These are phyloP conservation scores for Candida sphagnicola DNA, from an alignment of 805 yeast genomes.

Conservation along the genomic window DNA sequence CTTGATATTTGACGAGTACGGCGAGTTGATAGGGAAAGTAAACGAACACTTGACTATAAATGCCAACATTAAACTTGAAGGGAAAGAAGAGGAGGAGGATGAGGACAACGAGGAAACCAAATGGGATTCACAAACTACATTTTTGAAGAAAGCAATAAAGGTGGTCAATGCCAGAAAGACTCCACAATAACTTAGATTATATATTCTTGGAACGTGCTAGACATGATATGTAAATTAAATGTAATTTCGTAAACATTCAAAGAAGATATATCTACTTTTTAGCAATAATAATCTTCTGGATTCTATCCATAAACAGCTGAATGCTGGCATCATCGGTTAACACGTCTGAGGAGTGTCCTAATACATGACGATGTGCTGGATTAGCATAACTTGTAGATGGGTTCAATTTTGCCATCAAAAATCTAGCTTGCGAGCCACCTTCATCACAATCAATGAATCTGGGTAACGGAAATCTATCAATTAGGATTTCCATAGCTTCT, in stretches of 20 bases:
- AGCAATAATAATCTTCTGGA: slow-evolving; percentile 33
- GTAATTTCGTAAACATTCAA: too few relatives aligned
- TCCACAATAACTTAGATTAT: background rate
- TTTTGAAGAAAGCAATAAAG: slow-evolving; percentile 18
- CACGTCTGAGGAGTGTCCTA: slow-evolving; percentile 28
- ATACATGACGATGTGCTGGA: slow-evolving; percentile 24
- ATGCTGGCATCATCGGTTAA: slow-evolving; percentile 60
- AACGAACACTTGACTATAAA: slow-evolving; percentile 34
- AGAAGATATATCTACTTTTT: too few relatives aligned
- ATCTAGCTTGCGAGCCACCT: slow-evolving; percentile 74
- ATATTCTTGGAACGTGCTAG: background rate
- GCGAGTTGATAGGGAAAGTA: slow-evolving; percentile 37
- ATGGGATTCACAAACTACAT: slow-evolving; percentile 13
- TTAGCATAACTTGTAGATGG: slow-evolving; percentile 55
- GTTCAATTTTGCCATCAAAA: slow-evolving; percentile 63
- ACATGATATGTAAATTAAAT: too few relatives aligned
- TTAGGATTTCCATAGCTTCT: slow-evolving; percentile 61
- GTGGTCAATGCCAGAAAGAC: background rate
- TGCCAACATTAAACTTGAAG: slow-evolving; percentile 20
- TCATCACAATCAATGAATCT: slow-evolving; percentile 71
- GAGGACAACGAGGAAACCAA: slow-evolving; percentile 12
- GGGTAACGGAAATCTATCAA: slow-evolving; percentile 69
- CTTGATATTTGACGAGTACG: slow-evolving; percentile 39
- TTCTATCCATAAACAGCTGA: slow-evolving; percentile 54
- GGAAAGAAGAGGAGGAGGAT: slow-evolving; percentile 17